phyloP scores from a whole-genome alignment of 2,329 filamentous ascomycete species.

The Alternaria brassicae region DNA sequence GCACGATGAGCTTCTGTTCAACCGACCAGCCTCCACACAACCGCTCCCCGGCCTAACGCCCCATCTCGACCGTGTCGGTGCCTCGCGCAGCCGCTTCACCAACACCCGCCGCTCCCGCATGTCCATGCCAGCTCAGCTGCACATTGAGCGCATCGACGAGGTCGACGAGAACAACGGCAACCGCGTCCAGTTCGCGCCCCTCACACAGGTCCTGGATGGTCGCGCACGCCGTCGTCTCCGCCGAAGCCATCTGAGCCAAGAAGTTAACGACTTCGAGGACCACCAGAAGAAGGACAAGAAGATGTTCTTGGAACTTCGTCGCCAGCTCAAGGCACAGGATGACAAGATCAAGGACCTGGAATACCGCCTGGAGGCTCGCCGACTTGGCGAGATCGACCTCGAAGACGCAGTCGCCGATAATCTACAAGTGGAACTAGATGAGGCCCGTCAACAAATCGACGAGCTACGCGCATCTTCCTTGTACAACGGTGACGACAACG shows the following conservation, averaged over 20 bases:
- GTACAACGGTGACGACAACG: slow-evolving; percentile 39
- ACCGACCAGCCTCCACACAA: slow-evolving; percentile 34
- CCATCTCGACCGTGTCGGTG: slow-evolving; percentile 42
- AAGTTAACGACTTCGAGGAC: slow-evolving; percentile 50
- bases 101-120: slow-evolving; percentile 41
- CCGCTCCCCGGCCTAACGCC: slow-evolving; percentile 41
- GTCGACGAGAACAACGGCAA: slow-evolving; percentile 24
- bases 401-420: slow-evolving; percentile 45
- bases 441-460: slow-evolving; percentile 46
- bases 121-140: slow-evolving; percentile 48
- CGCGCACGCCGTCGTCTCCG: slow-evolving; percentile 50
- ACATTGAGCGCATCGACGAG: slow-evolving; percentile 36
- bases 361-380: slow-evolving; percentile 45
- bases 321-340: slow-evolving; percentile 49
- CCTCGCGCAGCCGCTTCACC: slow-evolving; percentile 33
- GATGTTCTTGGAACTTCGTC: slow-evolving; percentile 47
- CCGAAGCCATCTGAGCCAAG: slow-evolving; percentile 52
- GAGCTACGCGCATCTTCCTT: slow-evolving; percentile 43
- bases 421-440: slow-evolving; percentile 44
- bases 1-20: slow-evolving; percentile 26
- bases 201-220: slow-evolving; percentile 41
- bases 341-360: slow-evolving; percentile 48
- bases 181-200: slow-evolving; percentile 46
- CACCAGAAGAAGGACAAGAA: slow-evolving; percentile 49
- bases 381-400: slow-evolving; percentile 50